phyloP scores from a whole-genome alignment of 129 eudicot genomes.

The Sambucus nigra region DNA sequence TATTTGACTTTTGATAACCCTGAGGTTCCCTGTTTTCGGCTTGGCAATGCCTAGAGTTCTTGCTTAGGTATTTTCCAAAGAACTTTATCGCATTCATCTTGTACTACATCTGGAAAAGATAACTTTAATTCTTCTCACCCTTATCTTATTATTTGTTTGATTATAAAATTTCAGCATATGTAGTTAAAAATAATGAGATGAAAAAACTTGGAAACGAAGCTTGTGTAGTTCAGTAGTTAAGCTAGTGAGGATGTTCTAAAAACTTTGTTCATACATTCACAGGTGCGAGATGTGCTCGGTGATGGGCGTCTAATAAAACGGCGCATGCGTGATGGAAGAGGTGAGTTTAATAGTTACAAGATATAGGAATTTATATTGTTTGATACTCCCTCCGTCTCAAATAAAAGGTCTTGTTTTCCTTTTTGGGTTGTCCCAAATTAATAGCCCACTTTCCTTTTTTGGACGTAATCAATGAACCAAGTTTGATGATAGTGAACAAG shows the following conservation, averaged over 20 bases:
- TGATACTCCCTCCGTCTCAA: too few species aligned
- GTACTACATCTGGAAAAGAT: background rate
- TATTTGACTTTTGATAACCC: background rate
- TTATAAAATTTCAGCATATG: too few species aligned
- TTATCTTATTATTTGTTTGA: background rate
- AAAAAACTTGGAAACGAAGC: too few species aligned
- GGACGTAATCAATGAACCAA: background rate
- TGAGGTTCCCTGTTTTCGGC: background rate
- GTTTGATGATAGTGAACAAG: too few species aligned
- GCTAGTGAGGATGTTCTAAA: background rate
- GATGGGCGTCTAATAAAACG: slow-evolving; percentile 97
- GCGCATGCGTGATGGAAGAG: slow-evolving; percentile 93
- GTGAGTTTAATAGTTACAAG: slow-evolving; percentile 13
- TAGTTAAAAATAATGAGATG: too few species aligned
- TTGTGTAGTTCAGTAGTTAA: too few species aligned
- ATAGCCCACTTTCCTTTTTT: background rate
- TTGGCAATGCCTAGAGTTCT: background rate
- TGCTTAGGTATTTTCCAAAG: slow-evolving; percentile 2
- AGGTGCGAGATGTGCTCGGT: slow-evolving; percentile 99
- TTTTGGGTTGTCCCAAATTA: background rate
- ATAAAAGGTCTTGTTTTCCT: background rate
- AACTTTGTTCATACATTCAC: slow-evolving; percentile 3
- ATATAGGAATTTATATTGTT: background rate
- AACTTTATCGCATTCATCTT: background rate
- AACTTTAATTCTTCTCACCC: background rate